These are phyloP conservation scores for Theobroma cacao DNA, from an alignment of 345 rosid genomes.

Conservation along the genomic window DNA sequence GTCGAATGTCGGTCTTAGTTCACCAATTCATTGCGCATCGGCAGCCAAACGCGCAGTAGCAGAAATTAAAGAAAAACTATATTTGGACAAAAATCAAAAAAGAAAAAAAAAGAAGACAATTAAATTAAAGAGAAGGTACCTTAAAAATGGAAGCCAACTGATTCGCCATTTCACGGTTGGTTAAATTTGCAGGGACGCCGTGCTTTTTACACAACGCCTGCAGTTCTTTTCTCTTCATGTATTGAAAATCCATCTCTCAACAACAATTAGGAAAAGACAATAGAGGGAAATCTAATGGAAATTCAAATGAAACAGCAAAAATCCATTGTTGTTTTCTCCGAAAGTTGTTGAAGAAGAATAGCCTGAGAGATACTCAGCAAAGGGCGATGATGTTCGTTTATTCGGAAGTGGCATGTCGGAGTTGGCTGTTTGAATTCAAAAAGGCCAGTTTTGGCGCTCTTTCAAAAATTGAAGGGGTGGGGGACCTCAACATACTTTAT, in stretches of 20 bases:
- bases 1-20: neutral
- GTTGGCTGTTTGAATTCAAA: neutral
- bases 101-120: neutral
- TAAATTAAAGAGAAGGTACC: conserved; percentile 23
- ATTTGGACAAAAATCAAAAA: neutral
- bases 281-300: neutral
- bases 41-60: neutral
- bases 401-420: neutral
- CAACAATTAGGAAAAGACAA: neutral
- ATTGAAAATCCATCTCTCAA: conserved; percentile 36
- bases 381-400: neutral
- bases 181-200: conserved; percentile 54
- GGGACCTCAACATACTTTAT: neutral
- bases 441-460: conserved; percentile 9
- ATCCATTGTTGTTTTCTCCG: neutral
- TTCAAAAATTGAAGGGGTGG: neutral
- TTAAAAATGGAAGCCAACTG: conserved; percentile 31
- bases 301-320: neutral
- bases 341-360: neutral
- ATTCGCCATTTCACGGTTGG: conserved; percentile 54
- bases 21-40: neutral
- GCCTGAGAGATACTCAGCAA: neutral
- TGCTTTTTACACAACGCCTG: conserved; percentile 61
- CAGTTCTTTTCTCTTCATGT: conserved; percentile 52
- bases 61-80: neutral